Base-by-base conservation (phyloP, 75 land plant species). In the Adiantum capillusveneris region DNA sequence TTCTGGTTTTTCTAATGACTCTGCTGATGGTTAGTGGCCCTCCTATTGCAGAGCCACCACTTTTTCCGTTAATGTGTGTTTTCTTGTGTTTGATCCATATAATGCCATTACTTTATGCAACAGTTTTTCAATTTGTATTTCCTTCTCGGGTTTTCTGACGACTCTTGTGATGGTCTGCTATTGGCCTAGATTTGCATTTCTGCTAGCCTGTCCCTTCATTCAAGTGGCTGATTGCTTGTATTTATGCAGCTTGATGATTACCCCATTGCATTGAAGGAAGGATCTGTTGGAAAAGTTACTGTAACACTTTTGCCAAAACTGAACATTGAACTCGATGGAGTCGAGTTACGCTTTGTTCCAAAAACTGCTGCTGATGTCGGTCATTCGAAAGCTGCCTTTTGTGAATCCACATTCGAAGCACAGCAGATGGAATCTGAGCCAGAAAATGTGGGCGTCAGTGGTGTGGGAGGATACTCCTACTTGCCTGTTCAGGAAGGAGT, bases 401-500 rank as follows among this genome's bases (percentile, higher is more conserved):
- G 7, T 9, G 9, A 34, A 34, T 34, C 37, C 7, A 34, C 37
- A 5, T 3, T 17, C 5, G 50, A 46, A 46, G 5, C 50, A 46
- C 50, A 46, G 2, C 18, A 46, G 18, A 5, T 46, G 22, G 17
- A 46, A 6, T 6, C 50, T 6, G 50, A 18, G 5, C 12, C 3
- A 6, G 14, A 14, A 2, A 3, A 3, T n/a, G 50, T 2, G 2
- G 50, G 50, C 18, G 5, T 6, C 3, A 14, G 46, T 34, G 31
- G 37, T 44, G 29, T 44, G 20, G 54, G 41, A 19, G 64, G 44
- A 24, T 55, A 65, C 44, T 27, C 57, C 34, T 70, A 72, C 25
- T 11, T 65, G 50, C 84, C 78, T 76, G 78, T 92, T 28, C 83
- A 83, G 61, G 87, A 84, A 59, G 98, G 98, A 59, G 98, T 93